A percentile compares a stretch with the other conserved stretches of the same genome.
These are phyloP conservation scores for Heterobasidion annosum DNA, from an alignment of 1,284 basidiomycete species.

Conservation along the genomic window DNA sequence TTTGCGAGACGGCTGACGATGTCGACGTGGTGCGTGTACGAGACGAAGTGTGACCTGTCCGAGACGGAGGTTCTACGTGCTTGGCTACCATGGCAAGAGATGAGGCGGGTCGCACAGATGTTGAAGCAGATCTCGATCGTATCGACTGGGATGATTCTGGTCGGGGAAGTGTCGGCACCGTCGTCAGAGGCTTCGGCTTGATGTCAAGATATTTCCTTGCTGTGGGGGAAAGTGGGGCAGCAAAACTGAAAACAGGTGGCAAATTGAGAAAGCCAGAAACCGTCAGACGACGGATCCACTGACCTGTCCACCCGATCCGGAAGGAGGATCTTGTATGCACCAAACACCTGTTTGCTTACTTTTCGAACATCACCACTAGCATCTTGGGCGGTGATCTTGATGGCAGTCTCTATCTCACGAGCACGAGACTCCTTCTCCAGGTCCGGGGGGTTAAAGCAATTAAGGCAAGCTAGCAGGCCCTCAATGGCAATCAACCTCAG, in stretches of 20 bases:
- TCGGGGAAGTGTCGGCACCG: constrained; percentile 17
- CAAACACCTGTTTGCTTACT: constrained; percentile 61
- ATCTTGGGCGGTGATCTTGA: constrained; percentile 61
- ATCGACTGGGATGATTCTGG: constrained; percentile 20
- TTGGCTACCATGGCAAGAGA: neutral
- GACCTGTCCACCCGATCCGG: constrained; percentile 61
- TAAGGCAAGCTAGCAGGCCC: constrained; percentile 54
- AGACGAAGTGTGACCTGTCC: neutral
- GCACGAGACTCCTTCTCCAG: constrained; percentile 58
- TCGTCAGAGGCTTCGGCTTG: constrained; percentile 18
- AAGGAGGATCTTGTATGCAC: constrained; percentile 64
- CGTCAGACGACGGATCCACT: constrained; percentile 16
- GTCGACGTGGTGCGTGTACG: neutral
- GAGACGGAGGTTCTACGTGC: neutral
- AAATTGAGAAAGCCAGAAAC: constrained; percentile 5
- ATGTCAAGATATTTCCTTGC: constrained; percentile 74
- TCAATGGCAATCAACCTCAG: constrained; percentile 60
- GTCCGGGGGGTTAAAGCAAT: constrained; percentile 68
- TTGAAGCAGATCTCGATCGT: constrained; percentile 8
- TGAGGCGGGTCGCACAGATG: neutral
- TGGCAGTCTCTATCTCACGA: constrained; percentile 61
- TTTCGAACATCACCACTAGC: constrained; percentile 72
- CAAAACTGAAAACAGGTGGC: constrained; percentile 41
- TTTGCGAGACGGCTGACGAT: neutral
- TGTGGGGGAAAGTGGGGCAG: constrained; percentile 64